These are phyloP conservation scores for Raphanus sativus DNA, from an alignment of 345 rosid genomes.

Conservation along the genomic window DNA sequence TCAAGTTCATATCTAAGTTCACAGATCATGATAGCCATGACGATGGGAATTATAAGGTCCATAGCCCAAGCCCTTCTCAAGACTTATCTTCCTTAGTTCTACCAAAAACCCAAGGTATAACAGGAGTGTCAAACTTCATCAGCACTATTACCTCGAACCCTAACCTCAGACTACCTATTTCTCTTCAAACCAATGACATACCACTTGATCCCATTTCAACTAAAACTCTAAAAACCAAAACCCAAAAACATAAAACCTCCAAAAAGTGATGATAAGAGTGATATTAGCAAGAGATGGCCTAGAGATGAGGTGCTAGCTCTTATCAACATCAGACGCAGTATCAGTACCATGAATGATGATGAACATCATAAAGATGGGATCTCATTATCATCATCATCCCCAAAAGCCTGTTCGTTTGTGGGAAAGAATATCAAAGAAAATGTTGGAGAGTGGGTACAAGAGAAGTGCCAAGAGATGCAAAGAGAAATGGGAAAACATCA, in stretches of 20 bases:
- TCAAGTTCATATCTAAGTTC: conserved; percentile 62
- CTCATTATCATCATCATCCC: conserved; percentile 22
- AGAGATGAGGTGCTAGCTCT: conserved; percentile 81
- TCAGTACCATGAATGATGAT: conserved; percentile 41
- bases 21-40: conserved; percentile 33
- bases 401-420: conserved; percentile 61
- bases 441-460: conserved; percentile 74
- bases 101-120: conserved; percentile 26
- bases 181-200: conserved; percentile 24
- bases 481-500: conserved; percentile 99
- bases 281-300: conserved; percentile 93
- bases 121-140: conserved; percentile 32
- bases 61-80: conserved; percentile 34
- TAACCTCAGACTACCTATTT: conserved; percentile 46
- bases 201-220: conserved; percentile 36
- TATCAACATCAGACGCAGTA: conserved; percentile 61
- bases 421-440: conserved; percentile 91
- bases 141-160: conserved; percentile 26
- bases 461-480: conserved; percentile 95
- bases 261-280: conserved; percentile 41
- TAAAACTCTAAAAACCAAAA: conserved; percentile 35
- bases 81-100: conserved; percentile 42
- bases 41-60: conserved; percentile 5
- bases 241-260: conserved; percentile 36
- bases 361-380: conserved; percentile 35